Evolutionary conservation across 2,329 filamentous ascomycete genomes (phyloP).

Genomic region (Fusarium continuum): DNA sequence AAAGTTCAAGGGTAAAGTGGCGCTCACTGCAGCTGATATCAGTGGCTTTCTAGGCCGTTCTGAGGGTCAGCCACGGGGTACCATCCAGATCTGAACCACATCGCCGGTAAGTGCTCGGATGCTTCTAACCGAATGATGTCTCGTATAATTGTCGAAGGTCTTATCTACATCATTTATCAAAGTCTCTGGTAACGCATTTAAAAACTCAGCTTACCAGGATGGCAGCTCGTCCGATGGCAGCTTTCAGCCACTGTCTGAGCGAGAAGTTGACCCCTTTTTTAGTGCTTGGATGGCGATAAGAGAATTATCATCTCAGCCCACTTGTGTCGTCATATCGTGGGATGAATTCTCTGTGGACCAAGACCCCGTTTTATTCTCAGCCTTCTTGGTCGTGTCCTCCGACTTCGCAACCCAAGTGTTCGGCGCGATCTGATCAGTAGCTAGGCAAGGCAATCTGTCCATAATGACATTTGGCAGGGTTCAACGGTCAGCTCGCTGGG

Average conservation of each 20-base stretch:
- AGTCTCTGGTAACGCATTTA: too few relatives aligned
- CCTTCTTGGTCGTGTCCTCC: background rate
- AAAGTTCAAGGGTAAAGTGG: too few relatives aligned
- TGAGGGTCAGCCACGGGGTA: constrained; percentile 1
- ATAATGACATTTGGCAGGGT: background rate
- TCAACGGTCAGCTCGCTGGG: background rate
- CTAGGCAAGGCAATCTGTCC: background rate
- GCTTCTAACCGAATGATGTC: background rate
- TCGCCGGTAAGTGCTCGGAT: constrained; percentile 3
- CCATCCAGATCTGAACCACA: constrained; percentile 20
- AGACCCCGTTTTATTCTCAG: background rate
- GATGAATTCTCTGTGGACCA: background rate
- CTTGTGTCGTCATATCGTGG: too few relatives aligned
- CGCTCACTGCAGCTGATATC: too few relatives aligned
- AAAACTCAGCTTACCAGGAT: background rate
- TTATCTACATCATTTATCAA: background rate
- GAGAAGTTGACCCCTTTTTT: background rate
- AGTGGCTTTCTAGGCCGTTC: too few relatives aligned
- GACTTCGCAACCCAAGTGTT: background rate
- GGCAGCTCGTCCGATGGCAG: background rate
- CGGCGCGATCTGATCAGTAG: background rate
- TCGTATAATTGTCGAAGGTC: background rate
- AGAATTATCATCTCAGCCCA: background rate
- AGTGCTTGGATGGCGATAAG: too few relatives aligned
- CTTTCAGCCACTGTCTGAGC: background rate